Conservation (phyloP, 305 asterid genomes). For the Fraxinus paxiana region DNA sequence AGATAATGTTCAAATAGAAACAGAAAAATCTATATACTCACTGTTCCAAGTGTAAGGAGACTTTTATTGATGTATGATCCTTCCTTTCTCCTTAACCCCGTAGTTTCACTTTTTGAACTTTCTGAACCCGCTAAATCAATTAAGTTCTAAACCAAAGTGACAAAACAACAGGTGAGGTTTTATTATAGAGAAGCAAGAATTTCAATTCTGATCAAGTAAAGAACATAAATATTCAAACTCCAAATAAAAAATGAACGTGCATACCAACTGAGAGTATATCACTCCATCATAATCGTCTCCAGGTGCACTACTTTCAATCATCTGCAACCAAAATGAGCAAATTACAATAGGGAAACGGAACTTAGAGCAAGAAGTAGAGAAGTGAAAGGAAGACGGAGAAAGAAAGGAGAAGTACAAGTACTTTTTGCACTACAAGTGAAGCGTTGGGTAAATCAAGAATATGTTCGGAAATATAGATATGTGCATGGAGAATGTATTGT, state of each 20-base stretch:
- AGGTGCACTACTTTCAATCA: slow-evolving; percentile 92
- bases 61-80: slow-evolving; percentile 98
- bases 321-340: slow-evolving; percentile 44
- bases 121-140: slow-evolving; percentile 99
- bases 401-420: not conserved
- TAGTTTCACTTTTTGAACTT: slow-evolving; percentile 97
- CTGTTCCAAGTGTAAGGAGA: slow-evolving; percentile 98
- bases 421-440: not conserved
- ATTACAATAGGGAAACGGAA: slow-evolving; percentile 18
- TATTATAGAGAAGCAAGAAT: slow-evolving; percentile 6
- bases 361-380: slow-evolving; percentile 8
- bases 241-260: slow-evolving; percentile 31
- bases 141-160: slow-evolving; percentile 54
- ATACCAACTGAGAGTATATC: slow-evolving; percentile 91
- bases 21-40: slow-evolving; percentile 37
- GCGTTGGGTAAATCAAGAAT: not conserved
- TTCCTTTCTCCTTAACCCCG: slow-evolving; percentile 92
- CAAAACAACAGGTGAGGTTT: slow-evolving; percentile 29
- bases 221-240: slow-evolving; percentile 22
- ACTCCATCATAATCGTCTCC: slow-evolving; percentile 98
- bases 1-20: not conserved
- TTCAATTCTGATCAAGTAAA: not conserved
- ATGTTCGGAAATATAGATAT: not conserved
- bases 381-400: slow-evolving; percentile 3
- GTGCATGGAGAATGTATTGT: not conserved